Evolutionary conservation across 129 eudicot species (phyloP), one percentile per base, ranked within the genome.

Genomic region (Apium graveolens): DNA sequence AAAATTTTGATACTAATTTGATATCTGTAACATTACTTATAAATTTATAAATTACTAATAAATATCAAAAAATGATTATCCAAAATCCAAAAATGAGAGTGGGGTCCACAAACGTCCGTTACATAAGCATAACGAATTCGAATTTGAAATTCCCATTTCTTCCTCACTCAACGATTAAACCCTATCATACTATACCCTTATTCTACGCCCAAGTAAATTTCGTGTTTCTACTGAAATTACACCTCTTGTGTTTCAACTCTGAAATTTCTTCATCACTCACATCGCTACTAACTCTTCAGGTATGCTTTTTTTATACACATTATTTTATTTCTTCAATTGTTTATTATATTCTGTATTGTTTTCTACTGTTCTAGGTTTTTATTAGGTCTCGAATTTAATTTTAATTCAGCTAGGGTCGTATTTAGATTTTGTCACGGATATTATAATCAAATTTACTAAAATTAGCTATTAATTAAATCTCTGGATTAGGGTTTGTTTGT

Each of bases 401-500:
- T 24, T 57, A 24, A n/a, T 57, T 49, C 11, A 57, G 31, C 65
- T 57, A 57, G 65, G 5, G 5, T 57, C 31, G 31, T 21, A 57
- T 57, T 21, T 18, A 24, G 31, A 57, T 24, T 57, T 13, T 9
- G 12, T 57, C 65, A 8, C 62, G 62, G 65, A 24, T 20, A 18
- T 18, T 53, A 0, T 53, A 20, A 21, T 49, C 26, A 0, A 24
- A 20, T 20, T 53, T 20, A 21, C 29, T 24, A 0, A 57, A 57
- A 24, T 24, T n/a, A 57, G 29, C 27, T 57, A 24, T 21, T 12
- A 44, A 44, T 44, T 49, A 17, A 4, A 49, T 49, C 8, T 0
- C n/a, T 49, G n/a, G 65, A n/a, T 57, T 57, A 57, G 65, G 65
- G 65, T n/a, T 24, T 57, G 65, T 57, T 57, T 53, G 21, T 53